Conservation (phyloP, 805 yeast species). For the Pichia rugopelliculosa region DNA sequence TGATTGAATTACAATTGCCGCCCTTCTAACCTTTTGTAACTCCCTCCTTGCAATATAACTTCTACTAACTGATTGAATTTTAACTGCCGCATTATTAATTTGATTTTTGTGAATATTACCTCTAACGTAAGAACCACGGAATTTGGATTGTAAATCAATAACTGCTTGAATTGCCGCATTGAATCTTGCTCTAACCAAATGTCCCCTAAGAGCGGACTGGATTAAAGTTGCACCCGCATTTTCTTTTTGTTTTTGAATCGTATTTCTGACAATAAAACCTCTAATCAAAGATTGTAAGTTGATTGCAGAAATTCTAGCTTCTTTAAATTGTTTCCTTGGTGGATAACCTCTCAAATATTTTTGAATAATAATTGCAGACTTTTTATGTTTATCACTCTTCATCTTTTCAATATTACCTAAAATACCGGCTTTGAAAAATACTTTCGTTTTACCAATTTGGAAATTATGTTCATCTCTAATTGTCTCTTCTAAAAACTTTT, state of each 20-base stretch:
- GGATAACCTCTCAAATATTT: constrained; percentile 63
- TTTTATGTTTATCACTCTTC: constrained; percentile 69
- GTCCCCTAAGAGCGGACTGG: constrained; percentile 62
- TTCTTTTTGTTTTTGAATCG: constrained; percentile 49
- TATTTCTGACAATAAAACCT: constrained; percentile 53
- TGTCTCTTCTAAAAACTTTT: constrained; percentile 55
- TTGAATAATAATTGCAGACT: constrained; percentile 79
- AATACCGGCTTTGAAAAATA: constrained; percentile 95
- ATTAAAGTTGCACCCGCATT: constrained; percentile 56
- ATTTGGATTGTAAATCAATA: constrained; percentile 37
- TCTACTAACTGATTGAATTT: constrained; percentile 69
- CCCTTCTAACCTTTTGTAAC: constrained; percentile 39
- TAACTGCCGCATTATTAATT: constrained; percentile 55
- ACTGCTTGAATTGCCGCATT: constrained; percentile 32
- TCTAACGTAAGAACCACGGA: constrained; percentile 51
- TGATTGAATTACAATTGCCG: constrained; percentile 70
- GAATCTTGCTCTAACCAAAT: constrained; percentile 36
- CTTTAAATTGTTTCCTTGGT: constrained; percentile 55
- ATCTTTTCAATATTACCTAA: constrained; percentile 83
- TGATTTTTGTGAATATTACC: constrained; percentile 40
- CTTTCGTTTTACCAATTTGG: constrained; percentile 88
- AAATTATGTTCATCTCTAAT: constrained; percentile 63
- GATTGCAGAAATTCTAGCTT: constrained; percentile 45
- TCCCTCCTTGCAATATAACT: constrained; percentile 54
- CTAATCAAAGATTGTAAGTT: constrained; percentile 54